Conservation (phyloP, 257 asterid genomes). For the Przewalskia tangutica region DNA sequence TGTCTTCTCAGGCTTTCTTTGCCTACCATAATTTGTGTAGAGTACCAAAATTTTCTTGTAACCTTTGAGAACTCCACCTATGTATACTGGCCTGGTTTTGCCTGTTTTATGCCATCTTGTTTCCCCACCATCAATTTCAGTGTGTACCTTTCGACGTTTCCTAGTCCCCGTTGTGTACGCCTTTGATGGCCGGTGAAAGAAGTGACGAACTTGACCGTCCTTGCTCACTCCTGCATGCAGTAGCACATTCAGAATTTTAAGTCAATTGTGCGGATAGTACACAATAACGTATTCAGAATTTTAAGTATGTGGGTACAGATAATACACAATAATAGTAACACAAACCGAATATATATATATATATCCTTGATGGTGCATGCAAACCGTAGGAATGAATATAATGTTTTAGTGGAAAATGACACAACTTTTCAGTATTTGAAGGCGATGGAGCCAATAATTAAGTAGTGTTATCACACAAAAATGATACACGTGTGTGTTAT, state of each 20-base stretch:
- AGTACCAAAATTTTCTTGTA: conserved; percentile 82
- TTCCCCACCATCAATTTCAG: conserved; percentile 65
- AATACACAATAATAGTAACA: no score
- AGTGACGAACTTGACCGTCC: conserved; percentile 88
- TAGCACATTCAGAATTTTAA: background rate
- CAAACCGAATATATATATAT: no score
- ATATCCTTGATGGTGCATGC: no score
- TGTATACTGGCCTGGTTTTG: conserved; percentile 55
- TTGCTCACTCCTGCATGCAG: conserved; percentile 52
- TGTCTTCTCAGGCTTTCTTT: conserved; percentile 78
- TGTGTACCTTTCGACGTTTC: conserved; percentile 76
- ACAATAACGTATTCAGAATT: background rate
- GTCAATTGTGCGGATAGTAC: background rate
- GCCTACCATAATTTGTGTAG: conserved; percentile 85
- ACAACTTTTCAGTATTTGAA: background rate
- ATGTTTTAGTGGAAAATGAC: background rate
- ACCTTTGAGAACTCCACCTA: conserved; percentile 38
- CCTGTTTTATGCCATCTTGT: conserved; percentile 97
- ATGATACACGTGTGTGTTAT: background rate
- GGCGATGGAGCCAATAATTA: no score
- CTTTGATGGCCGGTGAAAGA: conserved; percentile 87
- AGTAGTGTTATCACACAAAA: background rate
- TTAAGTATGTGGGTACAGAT: background rate
- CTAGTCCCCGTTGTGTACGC: conserved; percentile 95
- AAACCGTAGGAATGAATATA: background rate